A percentile compares a stretch with the other conserved stretches of the same genome.
These are phyloP conservation scores for Penicillium coffeae DNA, from an alignment of 495 filamentous ascomycete genomes.

Conservation along the genomic window DNA sequence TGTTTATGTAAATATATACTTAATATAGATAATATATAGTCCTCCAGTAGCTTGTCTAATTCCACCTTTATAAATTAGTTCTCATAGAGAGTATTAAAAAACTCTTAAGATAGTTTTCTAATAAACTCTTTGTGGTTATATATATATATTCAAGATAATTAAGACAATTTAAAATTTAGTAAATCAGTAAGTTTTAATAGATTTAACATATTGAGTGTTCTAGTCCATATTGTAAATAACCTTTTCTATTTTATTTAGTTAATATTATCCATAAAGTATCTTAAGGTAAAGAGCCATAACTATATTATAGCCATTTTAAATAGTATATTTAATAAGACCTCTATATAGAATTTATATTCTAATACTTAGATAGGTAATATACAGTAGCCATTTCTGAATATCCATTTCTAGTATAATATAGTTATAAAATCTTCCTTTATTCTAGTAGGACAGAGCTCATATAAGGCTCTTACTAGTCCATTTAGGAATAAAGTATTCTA, in stretches of 20 bases:
- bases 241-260: neutral
- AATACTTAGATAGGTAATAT: neutral
- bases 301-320: neutral
- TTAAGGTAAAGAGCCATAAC: neutral
- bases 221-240: neutral
- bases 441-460: neutral
- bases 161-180: neutral
- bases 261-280: neutral
- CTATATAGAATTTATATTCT: neutral
- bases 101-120: neutral
- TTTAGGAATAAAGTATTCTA: neutral
- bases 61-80: neutral
- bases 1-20: neutral
- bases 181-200: neutral
- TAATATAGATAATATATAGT: neutral
- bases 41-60: neutral
- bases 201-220: neutral
- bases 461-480: neutral
- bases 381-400: neutral
- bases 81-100: neutral
- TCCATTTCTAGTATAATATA: neutral
- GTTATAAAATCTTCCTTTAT: neutral
- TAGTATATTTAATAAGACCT: neutral
- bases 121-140: neutral
- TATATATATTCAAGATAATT: neutral